These are phyloP conservation scores for Colletotrichum sp. DNA, from an alignment of 2,329 filamentous ascomycete species.

Conservation along the genomic window DNA sequence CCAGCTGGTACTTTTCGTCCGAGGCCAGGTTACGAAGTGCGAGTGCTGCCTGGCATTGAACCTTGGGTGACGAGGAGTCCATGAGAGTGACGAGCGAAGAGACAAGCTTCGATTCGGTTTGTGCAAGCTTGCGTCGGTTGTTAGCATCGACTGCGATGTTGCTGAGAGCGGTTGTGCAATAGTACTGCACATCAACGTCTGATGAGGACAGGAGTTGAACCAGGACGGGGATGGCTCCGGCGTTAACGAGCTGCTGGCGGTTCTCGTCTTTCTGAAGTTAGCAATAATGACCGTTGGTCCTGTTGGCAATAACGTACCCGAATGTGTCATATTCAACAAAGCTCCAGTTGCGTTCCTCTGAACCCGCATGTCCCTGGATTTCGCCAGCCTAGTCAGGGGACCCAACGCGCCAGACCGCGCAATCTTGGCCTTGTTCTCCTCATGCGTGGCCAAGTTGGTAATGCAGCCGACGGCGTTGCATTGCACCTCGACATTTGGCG, in stretches of 20 bases:
- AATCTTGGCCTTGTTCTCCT: constrained; percentile 99
- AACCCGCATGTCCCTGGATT: constrained; percentile 98
- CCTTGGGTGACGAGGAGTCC: constrained; percentile 96
- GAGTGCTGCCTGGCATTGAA: constrained; percentile 95
- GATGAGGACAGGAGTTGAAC: constrained; percentile 91
- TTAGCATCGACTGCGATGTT: constrained; percentile 95
- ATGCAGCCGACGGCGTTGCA: constrained; percentile 99
- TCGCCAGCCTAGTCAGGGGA: constrained; percentile 88
- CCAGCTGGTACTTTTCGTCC: constrained; percentile 97
- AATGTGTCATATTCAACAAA: constrained; percentile 98
- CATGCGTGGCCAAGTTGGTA: constrained; percentile 95
- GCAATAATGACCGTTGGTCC: not conserved
- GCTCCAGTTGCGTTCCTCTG: constrained; percentile 97
- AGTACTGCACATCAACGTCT: constrained; percentile 98
- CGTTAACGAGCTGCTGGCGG: constrained; percentile 94
- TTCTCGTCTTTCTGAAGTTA: constrained; percentile 76
- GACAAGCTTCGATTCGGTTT: constrained; percentile 89
- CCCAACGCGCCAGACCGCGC: constrained; percentile 91
- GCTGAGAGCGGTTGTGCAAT: constrained; percentile 97
- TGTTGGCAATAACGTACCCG: constrained; percentile 63
- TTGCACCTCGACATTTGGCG: constrained; percentile 95
- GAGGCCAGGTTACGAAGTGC: constrained; percentile 94
- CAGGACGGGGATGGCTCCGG: constrained; percentile 95
- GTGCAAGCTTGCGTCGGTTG: constrained; percentile 89
- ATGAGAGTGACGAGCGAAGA: constrained; percentile 94